Evolutionary conservation across 2,329 filamentous ascomycete genomes (phyloP), one percentile per base, ranked within the genome.

Genomic region (Fusarium euwallaceae): DNA sequence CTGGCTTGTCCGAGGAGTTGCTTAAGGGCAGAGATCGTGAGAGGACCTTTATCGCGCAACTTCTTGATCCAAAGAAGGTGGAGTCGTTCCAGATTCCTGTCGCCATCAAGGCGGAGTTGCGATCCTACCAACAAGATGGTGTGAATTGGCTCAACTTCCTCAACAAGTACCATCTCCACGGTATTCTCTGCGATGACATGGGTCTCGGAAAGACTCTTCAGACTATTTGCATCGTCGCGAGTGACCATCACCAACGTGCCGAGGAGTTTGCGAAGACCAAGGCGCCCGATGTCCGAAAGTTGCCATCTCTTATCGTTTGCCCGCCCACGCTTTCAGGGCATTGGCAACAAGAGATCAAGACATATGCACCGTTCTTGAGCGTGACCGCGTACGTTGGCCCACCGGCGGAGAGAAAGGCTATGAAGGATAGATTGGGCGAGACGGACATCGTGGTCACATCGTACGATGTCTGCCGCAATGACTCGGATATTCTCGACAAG

Each of bases 131-230:
- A 82, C 97, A 99, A 83, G 97, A 99, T 64, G 97, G 97, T 81
- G 96, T 99, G 80, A 99, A 99, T 81, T 99, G 97, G 97, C 90
- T 99, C 61, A 92, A 97, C 66, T 99, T 99, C 85, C 92, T 99
- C 76, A 99, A 99, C 82, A 95, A 95, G 67, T 99, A 98, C 81
- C 96, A 99, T 79, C 90, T 99, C 2, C 97, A 99, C 78, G 97
- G 97, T 59, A 98, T 99, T 83, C 94, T 99, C 69, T 99, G 97
- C 81, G 97, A 99, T 80, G 97, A 99, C 82, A 99, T 99, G 97
- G 97, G 97, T 80, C 93, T 99, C 32, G 97, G 97, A 60, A 99
- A 99, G 86, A 99, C 97, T 2, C 86, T 99, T 12, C 97, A 99
- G 82, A 99, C 97, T 0, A 90, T 99, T 24, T 99, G 97, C 83